phyloP scores from a whole-genome alignment of 1,284 basidiomycete genomes.

The Peniophora sp. region DNA sequence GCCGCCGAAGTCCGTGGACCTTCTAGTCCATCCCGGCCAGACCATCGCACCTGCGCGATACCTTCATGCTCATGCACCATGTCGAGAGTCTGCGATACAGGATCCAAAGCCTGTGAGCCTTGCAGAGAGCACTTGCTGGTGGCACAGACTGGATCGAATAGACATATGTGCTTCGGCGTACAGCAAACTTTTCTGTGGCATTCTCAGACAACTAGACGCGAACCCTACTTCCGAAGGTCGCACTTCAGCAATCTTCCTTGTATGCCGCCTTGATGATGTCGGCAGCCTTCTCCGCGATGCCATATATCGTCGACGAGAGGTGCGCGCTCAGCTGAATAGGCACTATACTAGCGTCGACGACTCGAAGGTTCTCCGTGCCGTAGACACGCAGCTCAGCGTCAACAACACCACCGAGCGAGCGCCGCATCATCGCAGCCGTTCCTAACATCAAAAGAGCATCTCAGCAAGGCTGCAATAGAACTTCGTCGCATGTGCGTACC shows the following conservation, averaged over 20 bases:
- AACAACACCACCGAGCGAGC: conserved; percentile 43
- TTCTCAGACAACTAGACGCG: no score
- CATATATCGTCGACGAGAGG: neutral
- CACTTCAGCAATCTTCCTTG: neutral
- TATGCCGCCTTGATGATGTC: conserved; percentile 1
- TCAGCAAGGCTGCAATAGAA: neutral
- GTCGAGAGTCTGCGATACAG: no score
- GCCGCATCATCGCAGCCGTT: conserved; percentile 35
- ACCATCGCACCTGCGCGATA: no score
- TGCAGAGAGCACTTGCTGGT: no score
- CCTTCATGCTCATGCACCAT: no score
- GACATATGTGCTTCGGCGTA: no score
- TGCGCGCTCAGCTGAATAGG: conserved; percentile 3
- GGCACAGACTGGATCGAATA: no score
- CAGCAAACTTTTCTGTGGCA: no score
- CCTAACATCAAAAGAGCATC: neutral
- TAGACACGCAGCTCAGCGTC: conserved; percentile 33
- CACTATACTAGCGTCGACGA: conserved; percentile 13
- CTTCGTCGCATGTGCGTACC: conserved; percentile 20
- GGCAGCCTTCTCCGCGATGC: neutral
- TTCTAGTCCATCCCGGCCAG: no score
- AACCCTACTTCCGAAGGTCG: no score
- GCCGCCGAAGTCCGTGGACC: no score
- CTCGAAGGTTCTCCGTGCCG: conserved; percentile 16
- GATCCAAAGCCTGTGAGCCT: no score